Percentiles rank a stretch among this genome's conserved stretches.
Conservation (phyloP, 148 eudicot genomes). For the Vaccinium corymbosum region DNA sequence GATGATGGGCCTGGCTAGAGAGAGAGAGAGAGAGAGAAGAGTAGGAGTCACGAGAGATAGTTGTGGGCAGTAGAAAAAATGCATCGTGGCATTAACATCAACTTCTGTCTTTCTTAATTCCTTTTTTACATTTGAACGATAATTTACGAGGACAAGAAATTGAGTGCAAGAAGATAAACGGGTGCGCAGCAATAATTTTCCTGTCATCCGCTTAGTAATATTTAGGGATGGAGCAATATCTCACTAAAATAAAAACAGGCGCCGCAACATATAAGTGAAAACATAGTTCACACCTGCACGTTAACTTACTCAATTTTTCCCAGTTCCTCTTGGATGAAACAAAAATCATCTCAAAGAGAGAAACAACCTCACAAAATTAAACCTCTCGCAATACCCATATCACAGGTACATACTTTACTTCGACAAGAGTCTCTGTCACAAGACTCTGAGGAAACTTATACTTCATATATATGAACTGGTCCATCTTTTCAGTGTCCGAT, state of each 20-base stretch:
- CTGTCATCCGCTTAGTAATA: not conserved
- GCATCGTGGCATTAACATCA: too few species aligned
- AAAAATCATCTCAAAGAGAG: constrained; percentile 42
- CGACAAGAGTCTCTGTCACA: too few species aligned
- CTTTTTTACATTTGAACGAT: too few species aligned
- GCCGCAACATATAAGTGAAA: not conserved
- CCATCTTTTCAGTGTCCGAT: constrained; percentile 21
- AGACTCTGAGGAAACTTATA: not conserved
- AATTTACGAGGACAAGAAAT: not conserved
- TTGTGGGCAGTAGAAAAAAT: too few species aligned
- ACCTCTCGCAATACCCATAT: not conserved
- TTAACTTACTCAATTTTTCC: not conserved
- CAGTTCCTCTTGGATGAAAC: constrained; percentile 39
- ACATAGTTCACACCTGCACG: not conserved
- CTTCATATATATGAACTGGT: not conserved
- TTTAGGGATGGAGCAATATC: not conserved
- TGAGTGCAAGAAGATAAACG: not conserved
- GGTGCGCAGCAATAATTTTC: not conserved
- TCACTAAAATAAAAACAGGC: not conserved
- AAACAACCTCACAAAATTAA: constrained; percentile 11
- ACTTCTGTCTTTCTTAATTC: too few species aligned
- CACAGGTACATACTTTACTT: not conserved
- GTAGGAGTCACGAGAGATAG: too few species aligned
- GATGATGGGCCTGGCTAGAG: too few species aligned
- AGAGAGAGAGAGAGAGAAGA: too few species aligned